Base-by-base conservation (phyloP, 306 rosid genomes). In the Adenanthera pavonina region DNA sequence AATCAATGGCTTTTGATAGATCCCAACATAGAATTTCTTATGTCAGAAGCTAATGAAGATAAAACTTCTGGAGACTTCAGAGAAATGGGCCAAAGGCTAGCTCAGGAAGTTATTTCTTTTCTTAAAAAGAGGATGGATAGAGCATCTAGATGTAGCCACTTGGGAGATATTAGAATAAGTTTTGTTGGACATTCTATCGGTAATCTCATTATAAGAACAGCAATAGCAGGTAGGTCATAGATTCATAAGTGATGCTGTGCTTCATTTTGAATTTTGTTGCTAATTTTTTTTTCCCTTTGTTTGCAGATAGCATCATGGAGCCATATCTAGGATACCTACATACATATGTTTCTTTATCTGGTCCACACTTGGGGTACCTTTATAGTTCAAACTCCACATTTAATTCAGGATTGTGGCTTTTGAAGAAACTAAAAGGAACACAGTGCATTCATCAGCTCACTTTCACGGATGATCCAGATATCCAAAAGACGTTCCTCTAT, bases 141-240 rank as follows among this genome's bases (percentile, higher is more conserved):
- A 84, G 90, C 82, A 61, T 89, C 93, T 67, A 89, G 89, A 84
- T 80, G 78, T 59, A 92, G 90, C 57, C 72, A 47, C 62, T 59
- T 94, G 74, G 86, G 75, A 60, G 98, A 90, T 84, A 81, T 94
- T 80, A 94, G 85, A 80, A 84, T 94, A 77, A 90, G 95, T 86
- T 94, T 92, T 62, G 98, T 90, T 54, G 98, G 97, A 76, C 98
- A 94, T 86, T 94, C 98, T 84, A 94, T 94, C 57, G 98, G 98
- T 48, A 94, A 94, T 82, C 84, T 94, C 69, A 94, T 94, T 83
- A 84, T 94, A 82, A 86, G 98, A 82, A 88, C 98, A 14, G 95
- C 98, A 59, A 82, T 94, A 85, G 88, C 93, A 81, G 97, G 97
- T 93, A 81, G 44, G 49, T 30, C 53, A 20, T 61, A 49, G 49